phyloP scores from a whole-genome alignment of 345 rosid genomes.

The Microthlaspi erraticum region DNA sequence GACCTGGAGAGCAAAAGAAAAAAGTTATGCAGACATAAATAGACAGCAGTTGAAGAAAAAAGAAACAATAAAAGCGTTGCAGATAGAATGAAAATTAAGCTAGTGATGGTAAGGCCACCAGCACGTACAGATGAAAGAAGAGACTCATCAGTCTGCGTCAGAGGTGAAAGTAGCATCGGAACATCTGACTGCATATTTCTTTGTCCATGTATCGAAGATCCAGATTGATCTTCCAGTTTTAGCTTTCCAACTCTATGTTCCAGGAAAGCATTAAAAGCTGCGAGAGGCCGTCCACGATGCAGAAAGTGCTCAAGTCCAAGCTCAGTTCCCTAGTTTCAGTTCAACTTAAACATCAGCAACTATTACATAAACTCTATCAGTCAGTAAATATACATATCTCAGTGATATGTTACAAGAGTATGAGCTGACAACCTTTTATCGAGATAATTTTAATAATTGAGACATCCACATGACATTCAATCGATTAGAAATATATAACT shows the following conservation, averaged over 20 bases:
- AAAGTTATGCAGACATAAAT: slow-evolving; percentile 28
- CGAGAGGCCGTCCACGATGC: slow-evolving; percentile 96
- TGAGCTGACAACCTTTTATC: slow-evolving; percentile 33
- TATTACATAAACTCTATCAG: slow-evolving; percentile 12
- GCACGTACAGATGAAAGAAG: slow-evolving; percentile 84
- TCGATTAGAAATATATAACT: slow-evolving; percentile 11
- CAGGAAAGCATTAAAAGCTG: slow-evolving; percentile 89
- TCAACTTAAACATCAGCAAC: slow-evolving; percentile 28
- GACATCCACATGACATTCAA: slow-evolving; percentile 21
- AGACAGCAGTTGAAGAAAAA: slow-evolving; percentile 8
- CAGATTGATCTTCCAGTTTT: slow-evolving; percentile 65
- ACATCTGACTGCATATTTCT: slow-evolving; percentile 83
- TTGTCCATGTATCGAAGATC: slow-evolving; percentile 58
- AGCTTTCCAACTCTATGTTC: slow-evolving; percentile 70
- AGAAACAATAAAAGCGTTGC: background rate
- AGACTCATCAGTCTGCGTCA: slow-evolving; percentile 65
- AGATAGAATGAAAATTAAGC: slow-evolving; percentile 25
- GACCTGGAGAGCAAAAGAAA: slow-evolving; percentile 57
- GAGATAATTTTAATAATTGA: slow-evolving; percentile 10
- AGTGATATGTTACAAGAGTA: slow-evolving; percentile 24
- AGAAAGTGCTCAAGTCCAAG: slow-evolving; percentile 88
- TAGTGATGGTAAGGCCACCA: slow-evolving; percentile 34
- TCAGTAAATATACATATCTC: slow-evolving; percentile 22
- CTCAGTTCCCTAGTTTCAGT: slow-evolving; percentile 71
- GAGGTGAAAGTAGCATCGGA: slow-evolving; percentile 85